These are phyloP conservation scores for Neckera pumila DNA, from an alignment of 225 moss, liverwort and hornwort genomes.

Conservation along the genomic window DNA sequence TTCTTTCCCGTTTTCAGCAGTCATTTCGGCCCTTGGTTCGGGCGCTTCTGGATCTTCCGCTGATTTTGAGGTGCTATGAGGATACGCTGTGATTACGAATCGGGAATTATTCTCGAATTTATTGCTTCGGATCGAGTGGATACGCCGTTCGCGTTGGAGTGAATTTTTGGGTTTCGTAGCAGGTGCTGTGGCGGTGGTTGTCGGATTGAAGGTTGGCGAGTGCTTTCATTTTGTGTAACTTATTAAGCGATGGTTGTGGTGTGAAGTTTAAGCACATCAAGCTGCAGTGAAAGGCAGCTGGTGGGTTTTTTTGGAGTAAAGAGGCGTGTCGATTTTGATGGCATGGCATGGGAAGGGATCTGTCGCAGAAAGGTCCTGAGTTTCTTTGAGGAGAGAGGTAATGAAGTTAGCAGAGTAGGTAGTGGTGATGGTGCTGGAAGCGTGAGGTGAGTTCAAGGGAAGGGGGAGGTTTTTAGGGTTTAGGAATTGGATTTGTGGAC, in stretches of 20 bases:
- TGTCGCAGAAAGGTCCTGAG: neutral
- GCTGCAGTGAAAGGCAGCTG: neutral
- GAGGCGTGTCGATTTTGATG: neutral
- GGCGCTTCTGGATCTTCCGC: slow-evolving; percentile 2
- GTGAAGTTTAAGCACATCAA: neutral
- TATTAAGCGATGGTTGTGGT: neutral
- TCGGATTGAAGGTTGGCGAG: neutral
- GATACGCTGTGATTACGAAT: neutral
- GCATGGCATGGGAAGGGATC: neutral
- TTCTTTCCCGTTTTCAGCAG: neutral
- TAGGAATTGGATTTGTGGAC: neutral
- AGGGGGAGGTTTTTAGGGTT: slow-evolving; percentile 6
- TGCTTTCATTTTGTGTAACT: neutral
- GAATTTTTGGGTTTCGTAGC: neutral
- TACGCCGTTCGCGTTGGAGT: neutral
- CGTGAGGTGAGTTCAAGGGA: neutral
- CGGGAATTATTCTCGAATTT: neutral
- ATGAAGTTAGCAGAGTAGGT: neutral
- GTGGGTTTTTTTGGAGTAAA: neutral
- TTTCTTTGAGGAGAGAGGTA: neutral
- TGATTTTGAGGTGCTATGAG: neutral
- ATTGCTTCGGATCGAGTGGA: neutral
- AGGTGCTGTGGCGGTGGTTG: neutral
- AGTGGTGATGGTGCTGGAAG: neutral
- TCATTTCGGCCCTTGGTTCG: neutral